Evolutionary conservation across 2,329 filamentous ascomycete genomes (phyloP), one percentile per base, ranked within the genome.

Genomic region (Fusarium sp.): DNA sequence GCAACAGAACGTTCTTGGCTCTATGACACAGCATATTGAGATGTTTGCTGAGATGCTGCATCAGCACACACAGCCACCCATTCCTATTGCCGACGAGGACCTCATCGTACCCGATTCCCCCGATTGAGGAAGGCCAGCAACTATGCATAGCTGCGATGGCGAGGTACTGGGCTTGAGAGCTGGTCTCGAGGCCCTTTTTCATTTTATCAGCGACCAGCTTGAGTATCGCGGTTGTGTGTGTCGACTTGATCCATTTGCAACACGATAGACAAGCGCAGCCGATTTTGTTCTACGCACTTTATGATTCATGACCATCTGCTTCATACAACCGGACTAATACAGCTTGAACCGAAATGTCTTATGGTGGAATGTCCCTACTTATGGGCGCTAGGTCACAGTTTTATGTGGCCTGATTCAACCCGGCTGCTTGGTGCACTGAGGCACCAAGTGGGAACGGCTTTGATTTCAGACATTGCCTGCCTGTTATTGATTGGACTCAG

Each of bases 11-110:
- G 67, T 75, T 22, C 76, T 75, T 9, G 78, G 79, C 45, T 79
- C 79, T 43, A 81, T 81, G 77, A 75, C 81, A 56, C 80, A 77
- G 50, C 81, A 83, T 54, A 82, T 83, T 44, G 80, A 82, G 66
- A 70, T 82, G 49, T 80, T 83, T 76, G 78, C 80, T 38, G 78
- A 80, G 34, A 74, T 82, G 68, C 71, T 80, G 32, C 77, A 75
- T 47, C 78, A 80, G 58, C 76, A 74, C 30, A 70, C 71, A 42
- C 71, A 72, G 47, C 73, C 77, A 52, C 75, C 75, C 27, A 74
- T 76, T 32, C 73, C 77, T 15, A 73, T 76, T 32, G 74, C 73
- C n/a, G 77, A 77, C 4, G 79, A 81, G 25, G 68, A 75, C 53
- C 76, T 74, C 20, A 77, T 79, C 34, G 73, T 76, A 22, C 71